These are phyloP conservation scores for Cyberlindnera mrakii DNA, from an alignment of 805 yeast genomes.

Conservation along the genomic window DNA sequence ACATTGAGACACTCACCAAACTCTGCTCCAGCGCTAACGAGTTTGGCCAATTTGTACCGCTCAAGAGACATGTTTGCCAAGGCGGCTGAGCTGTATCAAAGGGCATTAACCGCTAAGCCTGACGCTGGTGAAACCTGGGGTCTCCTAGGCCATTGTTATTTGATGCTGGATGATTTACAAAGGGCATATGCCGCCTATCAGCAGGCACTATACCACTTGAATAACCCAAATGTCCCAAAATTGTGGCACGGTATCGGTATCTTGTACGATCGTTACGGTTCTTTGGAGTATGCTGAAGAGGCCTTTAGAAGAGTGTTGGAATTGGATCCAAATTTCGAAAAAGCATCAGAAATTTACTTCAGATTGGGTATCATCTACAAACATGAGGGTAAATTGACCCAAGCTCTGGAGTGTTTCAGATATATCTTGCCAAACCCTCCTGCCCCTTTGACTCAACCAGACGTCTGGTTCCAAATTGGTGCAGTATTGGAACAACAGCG, in stretches of 20 bases:
- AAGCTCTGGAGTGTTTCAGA: constrained; percentile 90
- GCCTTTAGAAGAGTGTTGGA: constrained; percentile 95
- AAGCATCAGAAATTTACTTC: constrained; percentile 94
- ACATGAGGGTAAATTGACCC: constrained; percentile 81
- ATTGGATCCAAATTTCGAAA: constrained; percentile 92
- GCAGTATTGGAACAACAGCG: constrained; percentile 90
- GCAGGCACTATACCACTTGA: constrained; percentile 85
- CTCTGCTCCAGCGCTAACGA: constrained; percentile 77
- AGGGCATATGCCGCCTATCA: constrained; percentile 96
- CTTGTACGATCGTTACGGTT: constrained; percentile 91
- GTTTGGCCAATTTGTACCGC: constrained; percentile 83
- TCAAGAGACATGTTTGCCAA: constrained; percentile 85
- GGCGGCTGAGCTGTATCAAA: constrained; percentile 91
- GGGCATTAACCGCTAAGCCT: constrained; percentile 73
- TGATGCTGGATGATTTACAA: constrained; percentile 94
- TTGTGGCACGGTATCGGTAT: constrained; percentile 99
- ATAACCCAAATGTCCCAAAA: constrained; percentile 92
- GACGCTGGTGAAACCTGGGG: constrained; percentile 98
- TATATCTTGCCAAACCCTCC: constrained; percentile 91
- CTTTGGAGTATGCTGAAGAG: constrained; percentile 95
- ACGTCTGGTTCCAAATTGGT: constrained; percentile 98
- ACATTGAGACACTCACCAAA: constrained; percentile 84
- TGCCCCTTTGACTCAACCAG: constrained; percentile 91
- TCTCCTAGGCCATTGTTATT: constrained; percentile 88
- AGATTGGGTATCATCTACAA: constrained; percentile 94